Conservation (phyloP, 352 stramenopile genomes). For the Pythium brachiatum region DNA sequence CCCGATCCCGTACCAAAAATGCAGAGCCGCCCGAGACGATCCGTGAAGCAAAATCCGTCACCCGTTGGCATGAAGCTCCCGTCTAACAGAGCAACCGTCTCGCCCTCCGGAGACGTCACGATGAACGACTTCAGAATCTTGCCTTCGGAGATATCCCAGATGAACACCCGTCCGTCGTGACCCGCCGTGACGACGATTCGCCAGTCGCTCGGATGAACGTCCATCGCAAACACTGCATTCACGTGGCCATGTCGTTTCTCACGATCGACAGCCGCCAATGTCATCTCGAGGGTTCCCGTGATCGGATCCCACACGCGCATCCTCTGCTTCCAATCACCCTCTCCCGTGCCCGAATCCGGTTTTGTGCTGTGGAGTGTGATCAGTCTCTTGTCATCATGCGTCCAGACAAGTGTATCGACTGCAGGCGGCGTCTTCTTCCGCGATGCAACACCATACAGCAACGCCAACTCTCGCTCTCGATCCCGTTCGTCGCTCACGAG, state of each 20-base stretch:
- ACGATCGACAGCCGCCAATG: conserved; percentile 29
- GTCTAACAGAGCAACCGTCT: conserved; percentile 43
- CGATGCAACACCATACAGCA: conserved; percentile 24
- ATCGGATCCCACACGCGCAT: conserved; percentile 41
- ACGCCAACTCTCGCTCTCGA: conserved; percentile 23
- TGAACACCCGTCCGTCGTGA: conserved; percentile 51
- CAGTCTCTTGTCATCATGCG: conserved; percentile 27
- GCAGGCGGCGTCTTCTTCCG: conserved; percentile 21
- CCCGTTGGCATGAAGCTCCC: conserved; percentile 39
- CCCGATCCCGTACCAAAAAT: conserved; percentile 53
- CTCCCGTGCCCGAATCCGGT: conserved; percentile 22
- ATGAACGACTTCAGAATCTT: conserved; percentile 33
- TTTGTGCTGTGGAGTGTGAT: conserved; percentile 45
- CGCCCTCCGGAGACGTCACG: conserved; percentile 30
- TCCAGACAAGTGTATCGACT: conserved; percentile 40
- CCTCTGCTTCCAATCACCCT: conserved; percentile 31
- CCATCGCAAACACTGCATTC: conserved; percentile 53
- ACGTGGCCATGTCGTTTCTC: conserved; percentile 35
- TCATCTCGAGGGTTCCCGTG: conserved; percentile 30
- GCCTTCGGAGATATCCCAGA: conserved; percentile 55
- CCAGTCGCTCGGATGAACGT: conserved; percentile 45
- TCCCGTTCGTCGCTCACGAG: conserved; percentile 24
- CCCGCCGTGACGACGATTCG: conserved; percentile 50
- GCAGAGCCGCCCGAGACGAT: conserved; percentile 46
- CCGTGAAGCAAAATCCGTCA: conserved; percentile 47